These are phyloP conservation scores for Rhodomyrtus tomentosa DNA, from an alignment of 345 rosid genomes.

Conservation along the genomic window DNA sequence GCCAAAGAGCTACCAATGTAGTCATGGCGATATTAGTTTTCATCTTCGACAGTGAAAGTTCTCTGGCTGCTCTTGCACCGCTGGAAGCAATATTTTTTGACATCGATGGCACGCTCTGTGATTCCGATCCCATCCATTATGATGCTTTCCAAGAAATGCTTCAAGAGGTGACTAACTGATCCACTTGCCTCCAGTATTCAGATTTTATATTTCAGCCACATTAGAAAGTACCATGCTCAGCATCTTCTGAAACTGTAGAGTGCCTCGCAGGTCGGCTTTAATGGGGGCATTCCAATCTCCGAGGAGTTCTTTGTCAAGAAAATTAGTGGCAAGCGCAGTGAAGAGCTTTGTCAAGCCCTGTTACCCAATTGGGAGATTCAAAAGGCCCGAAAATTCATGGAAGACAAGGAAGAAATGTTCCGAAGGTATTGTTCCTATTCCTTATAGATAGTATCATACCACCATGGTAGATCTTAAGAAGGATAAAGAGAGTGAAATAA, in stretches of 20 bases:
- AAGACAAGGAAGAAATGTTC: constrained; percentile 24
- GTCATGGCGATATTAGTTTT: background rate
- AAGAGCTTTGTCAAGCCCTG: constrained; percentile 10
- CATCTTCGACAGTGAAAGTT: background rate
- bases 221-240: background rate
- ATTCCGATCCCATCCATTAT: constrained; percentile 34
- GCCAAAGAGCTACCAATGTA: background rate
- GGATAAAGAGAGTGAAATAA: background rate
- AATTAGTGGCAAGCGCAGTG: constrained; percentile 24
- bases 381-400: constrained; percentile 16
- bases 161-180: constrained; percentile 18
- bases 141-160: constrained; percentile 34
- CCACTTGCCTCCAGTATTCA: background rate
- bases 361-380: constrained; percentile 16
- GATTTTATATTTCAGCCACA: background rate
- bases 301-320: constrained; percentile 24
- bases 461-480: background rate
- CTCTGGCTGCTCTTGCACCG: background rate
- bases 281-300: constrained; percentile 20
- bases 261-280: constrained; percentile 7
- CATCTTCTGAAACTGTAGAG: background rate
- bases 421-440: constrained; percentile 5
- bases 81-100: constrained; percentile 17
- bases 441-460: background rate
- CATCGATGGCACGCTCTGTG: constrained; percentile 41